A percentile compares a stretch with the other conserved stretches of the same genome.
Evolutionary conservation across 306 rosid genomes (phyloP).

Genomic region (Benincasa hispida): DNA sequence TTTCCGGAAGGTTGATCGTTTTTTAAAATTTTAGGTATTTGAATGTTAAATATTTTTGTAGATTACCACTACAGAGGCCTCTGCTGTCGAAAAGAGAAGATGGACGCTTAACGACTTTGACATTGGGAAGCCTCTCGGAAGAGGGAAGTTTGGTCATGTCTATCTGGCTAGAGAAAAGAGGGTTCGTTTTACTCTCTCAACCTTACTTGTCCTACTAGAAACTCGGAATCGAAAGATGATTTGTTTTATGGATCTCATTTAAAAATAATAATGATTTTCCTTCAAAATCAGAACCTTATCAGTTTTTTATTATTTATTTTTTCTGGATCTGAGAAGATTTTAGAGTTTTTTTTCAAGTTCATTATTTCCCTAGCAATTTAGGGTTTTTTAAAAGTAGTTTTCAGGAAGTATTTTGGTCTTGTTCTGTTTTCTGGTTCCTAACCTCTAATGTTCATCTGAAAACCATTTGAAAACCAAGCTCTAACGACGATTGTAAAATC

Average conservation of each 20-base stretch:
- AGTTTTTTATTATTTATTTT: neutral
- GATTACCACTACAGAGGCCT: slow-evolving; percentile 49
- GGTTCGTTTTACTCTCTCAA: slow-evolving; percentile 22
- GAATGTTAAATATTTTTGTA: slow-evolving; percentile 12
- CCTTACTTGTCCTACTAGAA: neutral
- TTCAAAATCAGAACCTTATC: neutral
- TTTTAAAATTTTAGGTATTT: neutral
- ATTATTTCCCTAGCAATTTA: neutral
- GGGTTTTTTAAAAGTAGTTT: neutral
- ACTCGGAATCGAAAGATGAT: neutral
- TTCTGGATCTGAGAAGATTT: neutral
- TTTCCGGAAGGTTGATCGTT: neutral
- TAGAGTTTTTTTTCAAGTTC: neutral
- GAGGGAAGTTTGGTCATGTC: slow-evolving; percentile 99
- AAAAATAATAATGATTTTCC: neutral
- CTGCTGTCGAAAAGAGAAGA: slow-evolving; percentile 56
- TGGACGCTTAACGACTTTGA: slow-evolving; percentile 93
- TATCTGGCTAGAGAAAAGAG: slow-evolving; percentile 94
- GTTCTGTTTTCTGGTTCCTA: neutral
- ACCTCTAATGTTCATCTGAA: neutral
- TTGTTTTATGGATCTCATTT: neutral
- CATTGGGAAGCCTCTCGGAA: slow-evolving; percentile 91
- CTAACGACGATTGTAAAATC: neutral
- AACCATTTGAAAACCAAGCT: neutral
- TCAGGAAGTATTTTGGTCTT: neutral